Percentiles rank a stretch among this genome's conserved stretches.
Evolutionary conservation across 208 protist species (phyloP).

Genomic region (Trypanosoma theileri): DNA sequence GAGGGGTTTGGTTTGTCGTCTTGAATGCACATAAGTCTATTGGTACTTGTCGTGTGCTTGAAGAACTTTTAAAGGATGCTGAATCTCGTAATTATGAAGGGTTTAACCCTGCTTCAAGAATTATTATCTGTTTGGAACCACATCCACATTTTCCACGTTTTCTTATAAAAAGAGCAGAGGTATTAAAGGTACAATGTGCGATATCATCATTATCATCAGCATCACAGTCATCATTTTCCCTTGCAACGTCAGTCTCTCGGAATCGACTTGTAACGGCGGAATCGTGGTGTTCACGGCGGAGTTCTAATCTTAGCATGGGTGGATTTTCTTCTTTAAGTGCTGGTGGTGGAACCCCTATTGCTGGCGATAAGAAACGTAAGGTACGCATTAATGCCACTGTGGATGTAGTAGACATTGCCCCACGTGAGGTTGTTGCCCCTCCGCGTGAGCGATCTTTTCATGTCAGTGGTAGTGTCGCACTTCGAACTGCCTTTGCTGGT

Average conservation of each 20-base stretch:
- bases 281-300: conserved; percentile 28
- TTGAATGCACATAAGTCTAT: conserved; percentile 87
- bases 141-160: conserved; percentile 78
- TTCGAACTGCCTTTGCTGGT: conserved; percentile 64
- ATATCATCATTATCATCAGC: conserved; percentile 52
- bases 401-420: conserved; percentile 79
- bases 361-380: conserved; percentile 32
- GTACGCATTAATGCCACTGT: conserved; percentile 79
- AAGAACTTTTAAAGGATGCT: conserved; percentile 65
- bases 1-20: conserved; percentile 72
- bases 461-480: conserved; percentile 61
- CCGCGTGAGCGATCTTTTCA: conserved; percentile 44
- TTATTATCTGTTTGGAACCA: conserved; percentile 69
- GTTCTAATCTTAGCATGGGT: not conserved
- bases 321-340: not conserved
- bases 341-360: not conserved
- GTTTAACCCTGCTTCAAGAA: conserved; percentile 49
- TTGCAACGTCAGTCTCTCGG: conserved; percentile 52
- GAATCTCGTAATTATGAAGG: conserved; percentile 53
- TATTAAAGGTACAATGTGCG: conserved; percentile 56
- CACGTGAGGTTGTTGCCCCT: conserved; percentile 54
- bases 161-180: conserved; percentile 52
- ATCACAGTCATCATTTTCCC: conserved; percentile 49
- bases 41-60: conserved; percentile 57
- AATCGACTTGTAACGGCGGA: conserved; percentile 64